phyloP scores from a whole-genome alignment of 2,329 filamentous ascomycete species.

The Talaromyces piceae region DNA sequence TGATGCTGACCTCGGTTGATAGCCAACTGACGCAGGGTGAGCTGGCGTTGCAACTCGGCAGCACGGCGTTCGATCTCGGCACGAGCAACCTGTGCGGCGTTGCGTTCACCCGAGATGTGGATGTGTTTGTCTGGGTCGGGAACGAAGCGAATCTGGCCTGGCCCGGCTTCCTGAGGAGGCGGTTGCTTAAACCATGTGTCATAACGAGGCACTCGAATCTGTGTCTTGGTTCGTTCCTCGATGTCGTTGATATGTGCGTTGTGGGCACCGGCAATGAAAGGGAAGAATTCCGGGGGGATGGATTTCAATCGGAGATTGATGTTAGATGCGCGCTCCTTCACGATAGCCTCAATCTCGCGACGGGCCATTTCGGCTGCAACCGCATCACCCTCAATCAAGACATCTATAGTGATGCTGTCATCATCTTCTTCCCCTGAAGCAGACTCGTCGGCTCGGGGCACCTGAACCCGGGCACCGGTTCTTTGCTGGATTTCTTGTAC shows the following conservation, averaged over 20 bases:
- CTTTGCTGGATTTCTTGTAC: conserved; percentile 86
- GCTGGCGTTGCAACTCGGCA: conserved; percentile 64
- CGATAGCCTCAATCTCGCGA: conserved; percentile 78
- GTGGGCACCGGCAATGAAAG: conserved; percentile 79
- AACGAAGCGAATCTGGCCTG: conserved; percentile 62
- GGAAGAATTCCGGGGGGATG: conserved; percentile 87
- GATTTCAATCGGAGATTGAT: conserved; percentile 73
- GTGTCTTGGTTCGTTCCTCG: conserved; percentile 66
- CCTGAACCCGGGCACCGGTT: conserved; percentile 82
- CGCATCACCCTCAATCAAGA: conserved; percentile 84
- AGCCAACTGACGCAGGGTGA: conserved; percentile 69
- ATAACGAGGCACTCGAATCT: conserved; percentile 76
- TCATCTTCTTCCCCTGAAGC: conserved; percentile 64
- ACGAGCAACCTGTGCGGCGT: conserved; percentile 70
- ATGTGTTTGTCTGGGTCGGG: conserved; percentile 72
- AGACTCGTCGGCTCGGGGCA: conserved; percentile 70
- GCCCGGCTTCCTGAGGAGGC: conserved; percentile 54
- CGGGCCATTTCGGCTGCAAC: conserved; percentile 77
- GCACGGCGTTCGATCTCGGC: conserved; percentile 73
- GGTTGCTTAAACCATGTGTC: conserved; percentile 64
- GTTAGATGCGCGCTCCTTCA: conserved; percentile 74
- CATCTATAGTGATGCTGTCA: conserved; percentile 70
- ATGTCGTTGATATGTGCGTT: conserved; percentile 61
- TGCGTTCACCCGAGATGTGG: conserved; percentile 75
- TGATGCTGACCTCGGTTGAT: conserved; percentile 86